Conservation (phyloP, 306 rosid genomes). For the Medicago arabica region DNA sequence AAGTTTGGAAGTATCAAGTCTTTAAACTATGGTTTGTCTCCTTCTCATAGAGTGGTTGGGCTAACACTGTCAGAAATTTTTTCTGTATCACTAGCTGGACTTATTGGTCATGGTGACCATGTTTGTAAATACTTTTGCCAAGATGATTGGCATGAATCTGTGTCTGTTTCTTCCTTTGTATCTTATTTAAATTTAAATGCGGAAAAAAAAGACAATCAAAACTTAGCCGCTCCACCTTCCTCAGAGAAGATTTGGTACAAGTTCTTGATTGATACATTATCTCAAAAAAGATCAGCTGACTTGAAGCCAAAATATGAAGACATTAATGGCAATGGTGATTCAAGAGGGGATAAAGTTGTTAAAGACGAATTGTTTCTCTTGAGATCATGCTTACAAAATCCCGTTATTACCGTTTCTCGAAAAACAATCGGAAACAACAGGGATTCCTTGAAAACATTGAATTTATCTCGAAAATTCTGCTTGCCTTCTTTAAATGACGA, state of each 20-base stretch:
- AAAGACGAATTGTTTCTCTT: constrained; percentile 50
- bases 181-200: constrained; percentile 32
- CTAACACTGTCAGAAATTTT: constrained; percentile 83
- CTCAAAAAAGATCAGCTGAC: constrained; percentile 54
- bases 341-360: constrained; percentile 45
- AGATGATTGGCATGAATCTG: constrained; percentile 51
- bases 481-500: constrained; percentile 87
- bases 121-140: constrained; percentile 67
- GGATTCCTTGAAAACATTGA: constrained; percentile 69
- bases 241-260: constrained; percentile 74
- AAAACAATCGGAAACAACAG: constrained; percentile 54
- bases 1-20: constrained; percentile 52
- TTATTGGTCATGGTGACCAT: constrained; percentile 85
- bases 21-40: constrained; percentile 46
- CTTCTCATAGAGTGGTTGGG: constrained; percentile 64
- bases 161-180: constrained; percentile 43
- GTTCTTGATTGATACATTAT: constrained; percentile 69
- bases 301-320: constrained; percentile 48
- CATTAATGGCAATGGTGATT: constrained; percentile 41
- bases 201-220: constrained; percentile 49
- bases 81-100: constrained; percentile 83
- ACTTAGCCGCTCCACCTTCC: constrained; percentile 46
- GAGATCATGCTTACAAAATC: constrained; percentile 72
- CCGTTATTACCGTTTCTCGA: constrained; percentile 73
- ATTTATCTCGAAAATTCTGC: constrained; percentile 65